Conservation (phyloP, 495 filamentous ascomycete genomes). For the Hypoxylon fragiforme region DNA sequence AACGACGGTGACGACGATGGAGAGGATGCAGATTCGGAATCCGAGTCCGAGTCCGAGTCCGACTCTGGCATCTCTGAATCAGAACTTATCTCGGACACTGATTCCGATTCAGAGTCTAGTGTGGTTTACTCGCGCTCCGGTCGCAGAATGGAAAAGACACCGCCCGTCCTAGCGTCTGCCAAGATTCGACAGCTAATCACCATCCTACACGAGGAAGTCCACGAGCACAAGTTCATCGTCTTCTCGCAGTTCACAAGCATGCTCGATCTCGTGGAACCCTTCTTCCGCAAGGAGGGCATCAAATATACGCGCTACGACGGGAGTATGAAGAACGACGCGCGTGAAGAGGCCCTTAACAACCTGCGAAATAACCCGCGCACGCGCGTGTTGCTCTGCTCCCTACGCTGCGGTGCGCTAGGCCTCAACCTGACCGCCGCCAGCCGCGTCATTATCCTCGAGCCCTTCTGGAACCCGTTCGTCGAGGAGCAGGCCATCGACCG, state of each 20-base stretch:
- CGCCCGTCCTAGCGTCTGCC: conserved; percentile 68
- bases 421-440: conserved; percentile 94
- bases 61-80: conserved; percentile 41
- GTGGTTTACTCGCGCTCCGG: conserved; percentile 15
- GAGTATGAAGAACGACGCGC: conserved; percentile 89
- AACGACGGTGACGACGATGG: conserved; percentile 23
- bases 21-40: conserved; percentile 40
- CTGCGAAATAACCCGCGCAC: conserved; percentile 71
- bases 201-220: conserved; percentile 77
- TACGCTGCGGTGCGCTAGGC: conserved; percentile 90
- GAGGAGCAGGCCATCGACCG: conserved; percentile 99
- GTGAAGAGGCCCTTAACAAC: conserved; percentile 74
- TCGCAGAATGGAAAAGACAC: conserved; percentile 38
- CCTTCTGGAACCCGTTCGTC: conserved; percentile 98
- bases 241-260: conserved; percentile 85
- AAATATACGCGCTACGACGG: conserved; percentile 90
- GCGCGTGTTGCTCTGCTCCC: conserved; percentile 83
- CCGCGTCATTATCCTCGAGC: conserved; percentile 91
- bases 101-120: conserved; percentile 50
- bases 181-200: conserved; percentile 85
- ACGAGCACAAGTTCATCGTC: conserved; percentile 89
- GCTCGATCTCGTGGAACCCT: conserved; percentile 93
- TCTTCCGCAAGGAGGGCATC: conserved; percentile 72
- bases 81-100: conserved; percentile 32
- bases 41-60: conserved; percentile 40